Percentiles rank a stretch among this genome's conserved stretches.
These are phyloP conservation scores for Cyberlindnera mrakii DNA, from an alignment of 805 yeast genomes.

Conservation along the genomic window DNA sequence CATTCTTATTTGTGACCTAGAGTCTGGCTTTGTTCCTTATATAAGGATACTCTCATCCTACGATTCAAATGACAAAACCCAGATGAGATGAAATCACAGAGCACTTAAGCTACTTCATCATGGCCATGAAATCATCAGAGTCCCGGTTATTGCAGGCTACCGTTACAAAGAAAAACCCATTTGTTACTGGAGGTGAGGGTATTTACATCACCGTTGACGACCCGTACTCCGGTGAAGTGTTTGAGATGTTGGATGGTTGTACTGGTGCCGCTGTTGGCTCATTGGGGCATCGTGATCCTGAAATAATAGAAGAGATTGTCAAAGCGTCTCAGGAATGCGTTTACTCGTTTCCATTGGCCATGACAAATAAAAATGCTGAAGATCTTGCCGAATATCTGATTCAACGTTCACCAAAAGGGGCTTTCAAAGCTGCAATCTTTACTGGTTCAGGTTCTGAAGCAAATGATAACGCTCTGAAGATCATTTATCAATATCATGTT, in stretches of 20 bases:
- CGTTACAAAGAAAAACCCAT: slow-evolving; percentile 25
- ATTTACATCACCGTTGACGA: slow-evolving; percentile 30
- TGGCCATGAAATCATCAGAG: too few relatives aligned
- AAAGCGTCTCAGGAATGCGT: slow-evolving; percentile 31
- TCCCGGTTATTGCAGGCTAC: slow-evolving; percentile 5
- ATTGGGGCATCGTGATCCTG: slow-evolving; percentile 39
- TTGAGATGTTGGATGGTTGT: slow-evolving; percentile 34
- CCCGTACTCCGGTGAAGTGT: slow-evolving; percentile 29
- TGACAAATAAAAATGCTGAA: slow-evolving; percentile 33
- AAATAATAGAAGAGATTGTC: slow-evolving; percentile 34
- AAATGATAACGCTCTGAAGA: slow-evolving; percentile 58
- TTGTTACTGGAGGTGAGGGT: slow-evolving; percentile 33
- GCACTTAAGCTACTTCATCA: too few relatives aligned
- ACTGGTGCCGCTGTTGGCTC: slow-evolving; percentile 50
- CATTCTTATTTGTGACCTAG: too few relatives aligned
- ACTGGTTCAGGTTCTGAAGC: slow-evolving; percentile 64
- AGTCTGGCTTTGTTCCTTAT: too few relatives aligned
- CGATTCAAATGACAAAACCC: too few relatives aligned
- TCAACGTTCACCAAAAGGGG: slow-evolving; percentile 35
- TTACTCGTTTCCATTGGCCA: slow-evolving; percentile 31
- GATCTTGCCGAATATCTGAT: slow-evolving; percentile 36
- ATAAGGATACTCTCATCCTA: too few relatives aligned
- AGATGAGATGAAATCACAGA: too few relatives aligned
- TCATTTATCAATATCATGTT: slow-evolving; percentile 41
- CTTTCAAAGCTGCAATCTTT: slow-evolving; percentile 37